Conservation (phyloP, 176 grass and related monocot genomes). For the Zea mays region Zm-B73-REFERENCE-NAM-5.0 NC_050097.1:39672001-39672500, state of each 20-base stretch:
- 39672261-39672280: background rate
- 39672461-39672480: background rate
- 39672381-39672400: background rate
- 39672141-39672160: constrained; percentile 24
- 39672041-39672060: constrained; percentile 19
- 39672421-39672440: background rate
- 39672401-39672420: background rate
- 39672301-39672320: background rate
- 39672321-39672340: background rate
- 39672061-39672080: constrained; percentile 11
- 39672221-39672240: constrained; percentile 76
- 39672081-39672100: constrained; percentile 1
- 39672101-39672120: constrained; percentile 18
- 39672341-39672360: background rate
- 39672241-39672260: constrained; percentile 45
- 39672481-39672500: background rate
- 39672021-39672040: constrained; percentile 11
- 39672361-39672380: background rate
- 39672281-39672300: constrained; percentile 2
- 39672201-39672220: constrained; percentile 75
- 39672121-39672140: background rate
- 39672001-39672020: background rate
- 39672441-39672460: constrained; percentile 21
- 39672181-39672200: constrained; percentile 92
- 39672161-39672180: constrained; percentile 65